Conservation (phyloP, 1,284 basidiomycete species). For the Anthracocystis panici-leucophaei region DNA sequence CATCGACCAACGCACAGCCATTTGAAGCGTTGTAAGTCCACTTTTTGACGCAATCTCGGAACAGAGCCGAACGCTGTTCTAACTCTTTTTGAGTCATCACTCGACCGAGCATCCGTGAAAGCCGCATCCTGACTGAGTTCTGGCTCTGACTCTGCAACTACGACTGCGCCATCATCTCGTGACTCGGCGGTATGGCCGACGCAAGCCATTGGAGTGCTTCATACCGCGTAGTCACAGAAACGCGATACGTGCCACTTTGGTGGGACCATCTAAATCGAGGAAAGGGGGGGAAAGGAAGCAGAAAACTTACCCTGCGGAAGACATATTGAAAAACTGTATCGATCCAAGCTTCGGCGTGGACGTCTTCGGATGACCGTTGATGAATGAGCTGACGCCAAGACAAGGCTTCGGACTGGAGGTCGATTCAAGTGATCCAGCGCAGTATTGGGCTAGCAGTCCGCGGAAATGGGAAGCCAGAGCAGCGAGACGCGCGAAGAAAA, state of each 20-base stretch:
- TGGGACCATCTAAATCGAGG: neutral
- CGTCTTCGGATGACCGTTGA: neutral
- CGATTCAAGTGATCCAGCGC: neutral
- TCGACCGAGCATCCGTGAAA: neutral
- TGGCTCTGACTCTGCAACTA: neutral
- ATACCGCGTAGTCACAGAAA: constrained; percentile 1
- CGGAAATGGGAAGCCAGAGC: neutral
- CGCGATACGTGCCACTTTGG: constrained; percentile 4
- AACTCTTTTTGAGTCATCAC: neutral
- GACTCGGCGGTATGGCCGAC: constrained; percentile 6
- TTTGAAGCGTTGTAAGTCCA: neutral
- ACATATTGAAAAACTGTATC: constrained; percentile 10
- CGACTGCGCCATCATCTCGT: neutral
- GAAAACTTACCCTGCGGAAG: constrained; percentile 41
- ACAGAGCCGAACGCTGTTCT: constrained; percentile 13
- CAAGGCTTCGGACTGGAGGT: neutral
- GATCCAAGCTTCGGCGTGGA: neutral
- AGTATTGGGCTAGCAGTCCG: neutral
- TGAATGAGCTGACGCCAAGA: neutral
- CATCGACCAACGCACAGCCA: constrained; percentile 8
- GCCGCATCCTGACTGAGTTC: neutral
- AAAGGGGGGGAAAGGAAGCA: neutral
- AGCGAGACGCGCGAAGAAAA: constrained; percentile 8
- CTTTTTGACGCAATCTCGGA: constrained; percentile 8
- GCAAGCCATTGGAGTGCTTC: constrained; percentile 16